A percentile compares a stretch with the other conserved stretches of the same genome.
Evolutionary conservation across 371 early-diverging fungal genomes (phyloP).

Genomic region (Apophysomyces variabilis): DNA sequence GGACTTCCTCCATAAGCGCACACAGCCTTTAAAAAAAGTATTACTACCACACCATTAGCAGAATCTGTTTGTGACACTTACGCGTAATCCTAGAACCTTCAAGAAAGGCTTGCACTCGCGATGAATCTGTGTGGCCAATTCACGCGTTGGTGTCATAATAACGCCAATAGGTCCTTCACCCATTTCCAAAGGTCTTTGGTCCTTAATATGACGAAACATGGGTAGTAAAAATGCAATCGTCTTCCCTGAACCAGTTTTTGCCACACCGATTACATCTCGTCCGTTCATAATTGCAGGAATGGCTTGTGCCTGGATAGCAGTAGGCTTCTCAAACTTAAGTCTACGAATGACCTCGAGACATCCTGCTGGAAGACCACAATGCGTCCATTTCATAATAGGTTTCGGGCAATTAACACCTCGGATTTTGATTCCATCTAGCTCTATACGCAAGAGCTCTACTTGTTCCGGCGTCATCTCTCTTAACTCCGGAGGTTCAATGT

Average conservation of each 20-base stretch:
- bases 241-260: slow-evolving; percentile 99
- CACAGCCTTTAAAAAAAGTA: slow-evolving; percentile 63
- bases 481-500: slow-evolving; percentile 94
- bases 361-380: slow-evolving; percentile 86
- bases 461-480: slow-evolving; percentile 82
- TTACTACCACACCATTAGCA: neutral
- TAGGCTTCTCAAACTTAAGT: slow-evolving; percentile 87
- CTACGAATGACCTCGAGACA: slow-evolving; percentile 78
- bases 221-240: slow-evolving; percentile 97
- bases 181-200: slow-evolving; percentile 83
- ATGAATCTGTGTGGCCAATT: slow-evolving; percentile 98
- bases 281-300: slow-evolving; percentile 98
- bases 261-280: slow-evolving; percentile 97
- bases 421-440: slow-evolving; percentile 95
- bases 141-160: slow-evolving; percentile 99
- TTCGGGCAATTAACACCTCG: slow-evolving; percentile 89
- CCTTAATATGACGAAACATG: slow-evolving; percentile 97
- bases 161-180: slow-evolving; percentile 95
- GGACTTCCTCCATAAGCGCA: slow-evolving; percentile 99
- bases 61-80: slow-evolving; percentile 19
- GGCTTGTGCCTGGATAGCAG: slow-evolving; percentile 97
- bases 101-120: slow-evolving; percentile 90
- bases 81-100: slow-evolving; percentile 73
- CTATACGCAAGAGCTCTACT: slow-evolving; percentile 81
- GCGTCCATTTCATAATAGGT: slow-evolving; percentile 95